These are phyloP conservation scores for Thamnidium elegans DNA, from an alignment of 192 early-diverging fungal genomes.

Conservation along the genomic window DNA sequence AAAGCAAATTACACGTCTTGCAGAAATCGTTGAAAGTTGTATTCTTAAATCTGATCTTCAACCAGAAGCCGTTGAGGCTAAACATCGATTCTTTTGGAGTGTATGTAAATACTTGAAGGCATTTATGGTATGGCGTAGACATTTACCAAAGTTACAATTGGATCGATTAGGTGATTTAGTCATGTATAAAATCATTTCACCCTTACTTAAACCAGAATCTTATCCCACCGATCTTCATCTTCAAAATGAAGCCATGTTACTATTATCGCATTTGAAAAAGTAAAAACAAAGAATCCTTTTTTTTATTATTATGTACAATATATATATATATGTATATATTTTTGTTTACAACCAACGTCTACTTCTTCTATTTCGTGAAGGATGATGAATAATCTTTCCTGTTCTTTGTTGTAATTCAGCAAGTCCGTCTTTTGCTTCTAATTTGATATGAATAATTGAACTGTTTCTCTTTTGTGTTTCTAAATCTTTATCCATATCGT, in stretches of 20 bases:
- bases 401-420: conserved; percentile 18
- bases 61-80: conserved; percentile 6
- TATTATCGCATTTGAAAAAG: conserved; percentile 15
- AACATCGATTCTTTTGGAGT: conserved; percentile 30
- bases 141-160: conserved; percentile 8
- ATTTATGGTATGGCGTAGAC: conserved; percentile 10
- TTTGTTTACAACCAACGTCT: conserved; percentile 12
- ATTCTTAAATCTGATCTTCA: background rate
- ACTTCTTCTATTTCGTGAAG: conserved; percentile 21
- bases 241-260: conserved; percentile 1
- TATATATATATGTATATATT: no score
- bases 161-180: conserved; percentile 3
- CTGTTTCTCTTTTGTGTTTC: conserved; percentile 58
- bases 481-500: conserved; percentile 58
- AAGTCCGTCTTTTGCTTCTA: conserved; percentile 36
- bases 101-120: conserved; percentile 28
- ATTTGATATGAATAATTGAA: conserved; percentile 70
- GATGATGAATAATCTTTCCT: conserved; percentile 14
- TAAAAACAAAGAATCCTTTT: conserved; percentile 2
- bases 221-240: conserved; percentile 9
- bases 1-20: conserved; percentile 21
- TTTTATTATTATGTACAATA: background rate
- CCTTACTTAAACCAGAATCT: conserved; percentile 11
- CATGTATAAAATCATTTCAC: conserved; percentile 15
- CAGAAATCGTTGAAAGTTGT: conserved; percentile 19